Conservation (phyloP, 169 alveolate genomes). For the Cryptosporidium sp. region DNA sequence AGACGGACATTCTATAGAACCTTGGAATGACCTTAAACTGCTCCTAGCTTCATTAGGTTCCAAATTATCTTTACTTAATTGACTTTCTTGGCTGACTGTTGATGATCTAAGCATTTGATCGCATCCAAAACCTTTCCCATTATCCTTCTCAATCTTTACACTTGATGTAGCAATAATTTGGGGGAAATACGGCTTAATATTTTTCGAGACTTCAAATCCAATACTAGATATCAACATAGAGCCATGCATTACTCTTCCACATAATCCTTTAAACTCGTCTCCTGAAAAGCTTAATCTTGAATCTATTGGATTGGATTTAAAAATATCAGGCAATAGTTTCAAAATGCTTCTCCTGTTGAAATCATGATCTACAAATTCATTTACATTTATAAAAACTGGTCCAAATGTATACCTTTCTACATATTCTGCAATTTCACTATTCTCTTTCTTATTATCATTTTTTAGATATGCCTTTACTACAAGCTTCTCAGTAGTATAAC, state of each 20-base stretch:
- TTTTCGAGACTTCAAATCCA: slow-evolving; percentile 57
- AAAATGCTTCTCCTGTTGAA: slow-evolving; percentile 37
- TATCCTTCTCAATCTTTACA: slow-evolving; percentile 1
- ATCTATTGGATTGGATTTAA: slow-evolving; percentile 38
- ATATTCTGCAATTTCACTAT: slow-evolving; percentile 6
- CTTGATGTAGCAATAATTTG: slow-evolving; percentile 24
- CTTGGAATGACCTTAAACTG: slow-evolving; percentile 63
- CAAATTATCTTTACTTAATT: neutral
- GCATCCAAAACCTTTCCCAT: slow-evolving; percentile 11
- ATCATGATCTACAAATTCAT: slow-evolving; percentile 35
- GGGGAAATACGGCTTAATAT: slow-evolving; percentile 42
- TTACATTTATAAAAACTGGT: slow-evolving; percentile 44
- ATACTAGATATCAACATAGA: slow-evolving; percentile 18
- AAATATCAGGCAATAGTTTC: slow-evolving; percentile 39
- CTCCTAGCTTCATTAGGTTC: slow-evolving; percentile 22
- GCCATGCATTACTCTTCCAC: slow-evolving; percentile 57
- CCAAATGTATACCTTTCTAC: slow-evolving; percentile 74
- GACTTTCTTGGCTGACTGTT: neutral
- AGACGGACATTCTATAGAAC: slow-evolving; percentile 53
- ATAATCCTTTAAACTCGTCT: slow-evolving; percentile 27
- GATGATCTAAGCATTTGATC: neutral
- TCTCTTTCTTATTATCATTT: too few relatives aligned
- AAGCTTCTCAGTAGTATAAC: slow-evolving; percentile 59
- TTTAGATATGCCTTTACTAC: slow-evolving; percentile 35
- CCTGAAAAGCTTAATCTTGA: slow-evolving; percentile 38